Evolutionary conservation across 1,284 basidiomycete genomes (phyloP).

Genomic region (Malassezia restricta): DNA sequence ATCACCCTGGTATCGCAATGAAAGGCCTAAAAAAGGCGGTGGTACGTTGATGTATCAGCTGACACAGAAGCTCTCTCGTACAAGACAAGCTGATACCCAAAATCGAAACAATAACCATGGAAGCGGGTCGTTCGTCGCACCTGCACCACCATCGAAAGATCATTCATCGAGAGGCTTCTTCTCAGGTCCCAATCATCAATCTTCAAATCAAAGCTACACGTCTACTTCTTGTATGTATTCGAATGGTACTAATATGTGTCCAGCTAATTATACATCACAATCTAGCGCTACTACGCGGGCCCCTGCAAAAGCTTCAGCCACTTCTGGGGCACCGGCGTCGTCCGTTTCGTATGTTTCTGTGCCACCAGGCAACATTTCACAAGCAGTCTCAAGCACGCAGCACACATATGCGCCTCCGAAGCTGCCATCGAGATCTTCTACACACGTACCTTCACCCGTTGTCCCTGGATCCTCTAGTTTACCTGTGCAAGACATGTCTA

Average conservation of each 20-base stretch:
- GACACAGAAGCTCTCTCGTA: constrained; percentile 6
- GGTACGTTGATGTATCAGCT: constrained; percentile 23
- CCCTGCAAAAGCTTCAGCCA: not conserved
- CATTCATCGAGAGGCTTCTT: not conserved
- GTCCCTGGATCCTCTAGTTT: not conserved
- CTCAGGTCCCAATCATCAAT: not conserved
- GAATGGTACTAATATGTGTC: too few relatives aligned
- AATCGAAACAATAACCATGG: not conserved
- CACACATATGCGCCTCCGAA: not conserved
- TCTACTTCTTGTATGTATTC: too few relatives aligned
- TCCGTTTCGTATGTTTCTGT: not conserved
- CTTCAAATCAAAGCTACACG: too few relatives aligned
- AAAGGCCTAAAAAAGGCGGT: constrained; percentile 46
- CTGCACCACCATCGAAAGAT: not conserved
- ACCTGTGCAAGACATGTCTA: not conserved
- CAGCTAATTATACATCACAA: not conserved
- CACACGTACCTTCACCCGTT: not conserved
- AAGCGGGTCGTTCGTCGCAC: not conserved
- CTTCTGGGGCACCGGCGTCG: not conserved
- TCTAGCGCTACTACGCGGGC: not conserved
- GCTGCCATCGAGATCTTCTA: not conserved
- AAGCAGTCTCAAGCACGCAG: not conserved
- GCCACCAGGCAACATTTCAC: not conserved
- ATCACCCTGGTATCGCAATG: constrained; percentile 19
- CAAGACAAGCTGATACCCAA: constrained; percentile 1